phyloP scores from a whole-genome alignment of 805 yeast genomes.

The Cyberlindnera euphorbiiphila region DNA sequence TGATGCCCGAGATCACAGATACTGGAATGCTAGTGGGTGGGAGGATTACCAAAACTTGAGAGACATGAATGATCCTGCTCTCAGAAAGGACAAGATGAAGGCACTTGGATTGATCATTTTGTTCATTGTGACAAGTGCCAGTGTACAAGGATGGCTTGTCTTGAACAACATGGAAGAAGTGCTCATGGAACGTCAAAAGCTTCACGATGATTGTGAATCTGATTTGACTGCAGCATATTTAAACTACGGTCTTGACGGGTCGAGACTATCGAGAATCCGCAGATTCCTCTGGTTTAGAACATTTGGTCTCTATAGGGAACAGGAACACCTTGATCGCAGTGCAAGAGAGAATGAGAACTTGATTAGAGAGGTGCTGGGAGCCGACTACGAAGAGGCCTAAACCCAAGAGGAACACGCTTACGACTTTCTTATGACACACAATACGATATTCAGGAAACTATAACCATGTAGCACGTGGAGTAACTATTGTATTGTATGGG shows the following conservation, averaged over 20 bases:
- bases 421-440: neutral
- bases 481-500: too few relatives aligned
- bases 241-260: constrained; percentile 50
- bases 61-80: constrained; percentile 25
- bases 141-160: constrained; percentile 39
- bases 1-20: constrained; percentile 28
- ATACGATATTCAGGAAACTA: too few relatives aligned
- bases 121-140: constrained; percentile 34
- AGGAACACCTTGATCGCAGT: constrained; percentile 33
- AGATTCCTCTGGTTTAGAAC: constrained; percentile 57
- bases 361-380: constrained; percentile 68
- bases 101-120: constrained; percentile 40
- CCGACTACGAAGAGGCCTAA: neutral
- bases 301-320: constrained; percentile 30
- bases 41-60: constrained; percentile 48
- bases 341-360: constrained; percentile 68
- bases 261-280: constrained; percentile 46
- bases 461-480: too few relatives aligned
- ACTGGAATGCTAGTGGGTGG: constrained; percentile 65
- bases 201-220: constrained; percentile 38
- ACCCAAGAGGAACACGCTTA: neutral
- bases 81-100: constrained; percentile 38
- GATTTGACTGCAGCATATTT: constrained; percentile 40
- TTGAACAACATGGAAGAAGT: constrained; percentile 36
- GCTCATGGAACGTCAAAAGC: constrained; percentile 28